Conservation (phyloP, 208 protist genomes). For the Acanthamoeba comandoni region DNA sequence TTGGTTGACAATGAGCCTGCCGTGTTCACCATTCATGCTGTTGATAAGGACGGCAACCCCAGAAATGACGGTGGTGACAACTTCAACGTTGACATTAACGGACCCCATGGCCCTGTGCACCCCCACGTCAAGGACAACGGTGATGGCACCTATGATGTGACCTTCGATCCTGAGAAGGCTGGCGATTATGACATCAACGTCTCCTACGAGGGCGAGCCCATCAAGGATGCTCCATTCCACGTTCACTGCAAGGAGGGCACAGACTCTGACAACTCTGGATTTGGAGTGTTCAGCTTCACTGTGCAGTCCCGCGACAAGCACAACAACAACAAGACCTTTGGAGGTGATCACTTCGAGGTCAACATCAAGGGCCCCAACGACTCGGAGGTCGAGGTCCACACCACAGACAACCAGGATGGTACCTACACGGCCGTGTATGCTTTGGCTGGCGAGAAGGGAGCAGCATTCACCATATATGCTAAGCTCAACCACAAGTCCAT, state of each 20-base stretch:
- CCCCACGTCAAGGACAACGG: conserved; percentile 82
- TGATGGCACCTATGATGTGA: conserved; percentile 83
- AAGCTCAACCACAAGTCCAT: conserved; percentile 74
- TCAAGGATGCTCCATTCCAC: conserved; percentile 85
- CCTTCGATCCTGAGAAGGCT: conserved; percentile 78
- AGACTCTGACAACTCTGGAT: conserved; percentile 74
- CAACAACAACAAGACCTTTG: conserved; percentile 79
- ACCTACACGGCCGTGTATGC: conserved; percentile 78
- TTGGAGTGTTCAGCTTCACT: conserved; percentile 84
- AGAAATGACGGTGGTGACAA: conserved; percentile 81
- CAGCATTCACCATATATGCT: conserved; percentile 66
- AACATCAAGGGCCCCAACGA: conserved; percentile 82
- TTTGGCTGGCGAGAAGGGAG: conserved; percentile 68
- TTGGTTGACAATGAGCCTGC: conserved; percentile 78
- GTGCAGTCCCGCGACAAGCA: conserved; percentile 82
- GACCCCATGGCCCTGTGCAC: conserved; percentile 78
- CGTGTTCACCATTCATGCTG: conserved; percentile 83
- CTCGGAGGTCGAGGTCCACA: conserved; percentile 72
- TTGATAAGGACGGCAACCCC: conserved; percentile 82
- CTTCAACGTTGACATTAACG: conserved; percentile 81
- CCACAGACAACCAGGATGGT: conserved; percentile 78
- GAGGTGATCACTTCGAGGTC: conserved; percentile 82
- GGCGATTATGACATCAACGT: conserved; percentile 82
- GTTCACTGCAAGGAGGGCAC: conserved; percentile 82
- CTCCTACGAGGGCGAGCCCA: conserved; percentile 82